These are phyloP conservation scores for Nephelium lappaceum DNA, from an alignment of 345 rosid genomes.

Conservation along the genomic window DNA sequence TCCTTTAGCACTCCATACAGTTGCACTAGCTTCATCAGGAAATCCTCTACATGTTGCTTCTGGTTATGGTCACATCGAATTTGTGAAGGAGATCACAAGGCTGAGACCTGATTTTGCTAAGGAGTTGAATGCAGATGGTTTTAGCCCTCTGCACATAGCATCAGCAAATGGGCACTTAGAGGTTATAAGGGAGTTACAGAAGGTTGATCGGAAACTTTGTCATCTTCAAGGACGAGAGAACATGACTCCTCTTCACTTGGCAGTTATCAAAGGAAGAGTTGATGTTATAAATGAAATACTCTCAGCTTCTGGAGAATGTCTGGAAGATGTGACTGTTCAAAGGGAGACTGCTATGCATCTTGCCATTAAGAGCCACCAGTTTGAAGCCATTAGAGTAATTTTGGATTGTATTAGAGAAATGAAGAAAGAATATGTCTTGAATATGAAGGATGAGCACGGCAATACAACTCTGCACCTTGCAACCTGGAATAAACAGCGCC, in stretches of 20 bases:
- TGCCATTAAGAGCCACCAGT: constrained; percentile 38
- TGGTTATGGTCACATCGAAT: constrained; percentile 28
- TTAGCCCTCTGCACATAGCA: constrained; percentile 48
- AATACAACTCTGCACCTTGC: constrained; percentile 50
- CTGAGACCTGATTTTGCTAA: constrained; percentile 34
- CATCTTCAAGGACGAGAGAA: constrained; percentile 36
- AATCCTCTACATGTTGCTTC: constrained; percentile 39
- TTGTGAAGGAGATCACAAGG: constrained; percentile 33
- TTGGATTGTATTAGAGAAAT: constrained; percentile 40
- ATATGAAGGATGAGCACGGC: constrained; percentile 43
- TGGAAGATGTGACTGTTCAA: constrained; percentile 37
- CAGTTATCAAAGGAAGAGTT: constrained; percentile 39
- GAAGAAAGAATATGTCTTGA: constrained; percentile 29
- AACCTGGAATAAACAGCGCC: constrained; percentile 45
- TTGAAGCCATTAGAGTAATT: constrained; percentile 26
- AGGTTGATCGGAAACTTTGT: constrained; percentile 36
- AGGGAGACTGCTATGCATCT: constrained; percentile 50
- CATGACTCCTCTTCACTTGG: constrained; percentile 45
- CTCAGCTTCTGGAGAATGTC: constrained; percentile 36
- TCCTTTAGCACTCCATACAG: constrained; percentile 23
- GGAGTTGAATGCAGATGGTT: constrained; percentile 45
- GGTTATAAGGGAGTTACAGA: constrained; percentile 35
- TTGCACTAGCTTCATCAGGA: constrained; percentile 5
- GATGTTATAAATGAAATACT: constrained; percentile 42
- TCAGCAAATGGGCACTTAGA: constrained; percentile 43